Evolutionary conservation across 208 protist genomes (phyloP).

Genomic region (Leptomonas seymouri): DNA sequence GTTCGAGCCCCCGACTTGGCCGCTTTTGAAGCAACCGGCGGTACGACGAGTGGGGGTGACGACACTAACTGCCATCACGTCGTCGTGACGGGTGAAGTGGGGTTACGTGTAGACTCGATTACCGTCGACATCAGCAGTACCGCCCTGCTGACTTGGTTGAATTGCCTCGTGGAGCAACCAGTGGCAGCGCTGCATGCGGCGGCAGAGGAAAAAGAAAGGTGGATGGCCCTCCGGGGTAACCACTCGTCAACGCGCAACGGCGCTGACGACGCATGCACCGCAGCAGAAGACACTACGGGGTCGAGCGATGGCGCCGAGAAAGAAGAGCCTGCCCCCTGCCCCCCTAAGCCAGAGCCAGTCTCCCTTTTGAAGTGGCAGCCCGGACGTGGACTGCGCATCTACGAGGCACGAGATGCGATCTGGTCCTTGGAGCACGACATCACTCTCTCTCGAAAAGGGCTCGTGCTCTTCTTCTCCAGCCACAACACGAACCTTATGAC

Average conservation of each 20-base stretch:
- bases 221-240: conserved; percentile 4
- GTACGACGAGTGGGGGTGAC: not conserved
- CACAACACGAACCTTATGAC: conserved; percentile 69
- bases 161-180: conserved; percentile 32
- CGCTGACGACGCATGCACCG: not conserved
- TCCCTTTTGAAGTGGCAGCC: conserved; percentile 22
- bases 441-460: conserved; percentile 38
- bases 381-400: conserved; percentile 26
- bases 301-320: not conserved
- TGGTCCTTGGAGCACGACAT: conserved; percentile 38
- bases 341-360: not conserved
- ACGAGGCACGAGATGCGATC: conserved; percentile 23
- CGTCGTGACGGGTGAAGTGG: conserved; percentile 25
- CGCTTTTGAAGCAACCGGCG: not conserved
- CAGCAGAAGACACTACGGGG: not conserved
- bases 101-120: conserved; percentile 22
- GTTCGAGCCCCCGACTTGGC: not conserved
- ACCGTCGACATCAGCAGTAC: conserved; percentile 31
- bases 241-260: not conserved
- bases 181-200: conserved; percentile 22
- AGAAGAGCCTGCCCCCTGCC: not conserved
- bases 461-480: conserved; percentile 72
- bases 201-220: conserved; percentile 22
- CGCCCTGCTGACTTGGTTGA: conserved; percentile 29
- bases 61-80: not conserved